Base-by-base conservation (phyloP, 805 yeast species). In the Yamadazyma paraphyllophila region DNA sequence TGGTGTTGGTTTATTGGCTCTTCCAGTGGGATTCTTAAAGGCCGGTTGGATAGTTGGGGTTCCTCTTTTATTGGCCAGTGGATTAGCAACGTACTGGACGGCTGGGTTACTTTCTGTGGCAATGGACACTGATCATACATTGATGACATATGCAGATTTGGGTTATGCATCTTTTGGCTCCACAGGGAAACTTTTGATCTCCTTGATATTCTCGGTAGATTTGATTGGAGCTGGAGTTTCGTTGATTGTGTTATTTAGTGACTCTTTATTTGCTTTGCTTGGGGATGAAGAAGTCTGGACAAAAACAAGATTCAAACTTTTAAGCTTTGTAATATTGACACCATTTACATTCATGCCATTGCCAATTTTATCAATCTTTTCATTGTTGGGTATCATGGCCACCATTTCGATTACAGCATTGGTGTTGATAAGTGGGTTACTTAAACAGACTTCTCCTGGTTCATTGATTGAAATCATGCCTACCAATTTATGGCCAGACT, bases 91-190 rank as follows among this genome's bases (percentile, higher is more conserved):
- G 2, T 83, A 77, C 53, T 82, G 88, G 73, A 83, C 94, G 1
- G 96, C 96, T 7, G 74, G 75, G 5, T 67, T 88, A 41, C 70
- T 90, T 47, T 83, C 92, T 11, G 74, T 77, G 48, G 82, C 96
- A 52, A 76, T 89, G 76, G 89, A 84, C 50, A 83, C 89, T 1
- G 94, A 89, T 65, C 83, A 78, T 12, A 83, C 94, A 0, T 66
- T 89, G 43, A 82, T 85, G 73, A 86, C 96, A 0, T 90, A 89
- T 62, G 95, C 96, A 0, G 97, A 90, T 66, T 72, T 90, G 40
- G 96, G 95, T 3, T 83, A 80, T 56, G 87, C 88, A n/a, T 86
- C 91, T 0, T 88, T 84, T 59, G 96, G 96, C 1, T 69, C 85
- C 2, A 71, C 71, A 27, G 96, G 94, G 2, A 77, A 96, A 56